Conservation (phyloP, 2,329 filamentous ascomycete genomes). For the Pseudocercospora crystallina region DNA sequence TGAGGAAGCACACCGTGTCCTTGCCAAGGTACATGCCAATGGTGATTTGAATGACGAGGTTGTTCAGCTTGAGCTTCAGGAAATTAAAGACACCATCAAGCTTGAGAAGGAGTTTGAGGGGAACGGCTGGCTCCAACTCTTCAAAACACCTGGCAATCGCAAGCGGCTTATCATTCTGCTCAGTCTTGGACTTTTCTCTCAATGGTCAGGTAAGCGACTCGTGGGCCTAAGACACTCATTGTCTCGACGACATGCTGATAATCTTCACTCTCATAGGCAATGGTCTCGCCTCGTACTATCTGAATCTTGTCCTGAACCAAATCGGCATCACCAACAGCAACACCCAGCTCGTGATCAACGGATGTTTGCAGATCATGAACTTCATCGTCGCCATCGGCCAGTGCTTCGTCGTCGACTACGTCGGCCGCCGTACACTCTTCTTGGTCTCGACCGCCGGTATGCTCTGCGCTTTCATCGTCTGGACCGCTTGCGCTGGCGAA, state of each 20-base stretch:
- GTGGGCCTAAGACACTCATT: too few relatives aligned
- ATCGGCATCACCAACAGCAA: constrained; percentile 38
- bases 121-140: constrained; percentile 48
- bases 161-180: constrained; percentile 56
- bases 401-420: constrained; percentile 37
- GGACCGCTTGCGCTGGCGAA: constrained; percentile 38
- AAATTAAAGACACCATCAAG: constrained; percentile 51
- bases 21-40: constrained; percentile 56
- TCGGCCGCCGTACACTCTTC: constrained; percentile 39
- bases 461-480: constrained; percentile 40
- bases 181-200: constrained; percentile 56
- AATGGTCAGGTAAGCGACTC: constrained; percentile 45
- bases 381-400: constrained; percentile 55
- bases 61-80: constrained; percentile 50
- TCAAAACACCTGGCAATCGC: constrained; percentile 55
- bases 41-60: constrained; percentile 45
- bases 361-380: constrained; percentile 60
- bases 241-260: too few relatives aligned
- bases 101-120: constrained; percentile 51
- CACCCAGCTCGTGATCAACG: constrained; percentile 45
- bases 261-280: constrained; percentile 41
- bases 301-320: constrained; percentile 36
- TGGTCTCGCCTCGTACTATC: constrained; percentile 48
- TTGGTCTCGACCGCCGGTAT: constrained; percentile 41
- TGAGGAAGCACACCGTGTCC: constrained; percentile 52